These are phyloP conservation scores for Xerocomellus intermedius DNA, from an alignment of 768 basidiomycete species.

Conservation along the genomic window DNA sequence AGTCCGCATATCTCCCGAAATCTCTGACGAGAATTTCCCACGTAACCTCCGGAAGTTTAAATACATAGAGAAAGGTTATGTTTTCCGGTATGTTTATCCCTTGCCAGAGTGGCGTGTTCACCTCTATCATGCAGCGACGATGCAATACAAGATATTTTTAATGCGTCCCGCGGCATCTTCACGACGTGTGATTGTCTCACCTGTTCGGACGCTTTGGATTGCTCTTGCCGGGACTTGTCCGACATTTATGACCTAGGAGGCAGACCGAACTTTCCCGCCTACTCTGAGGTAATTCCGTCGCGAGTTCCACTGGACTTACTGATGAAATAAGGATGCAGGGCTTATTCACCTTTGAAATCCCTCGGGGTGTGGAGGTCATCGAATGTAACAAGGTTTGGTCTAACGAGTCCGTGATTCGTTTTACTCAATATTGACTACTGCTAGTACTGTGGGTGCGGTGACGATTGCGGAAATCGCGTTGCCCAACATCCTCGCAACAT, in stretches of 20 bases:
- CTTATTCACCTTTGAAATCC: slow-evolving; percentile 44
- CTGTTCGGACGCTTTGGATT: slow-evolving; percentile 36
- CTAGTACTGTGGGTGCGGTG: slow-evolving; percentile 47
- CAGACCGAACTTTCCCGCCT: slow-evolving; percentile 39
- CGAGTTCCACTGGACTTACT: not conserved
- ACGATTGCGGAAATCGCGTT: slow-evolving; percentile 55
- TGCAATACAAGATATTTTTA: slow-evolving; percentile 16
- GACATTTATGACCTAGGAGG: slow-evolving; percentile 32
- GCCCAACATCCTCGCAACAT: slow-evolving; percentile 57
- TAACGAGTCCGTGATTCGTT: not conserved
- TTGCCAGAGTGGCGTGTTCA: slow-evolving; percentile 6
- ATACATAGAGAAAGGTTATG: slow-evolving; percentile 55
- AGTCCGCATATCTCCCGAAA: slow-evolving; percentile 33
- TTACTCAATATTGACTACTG: not conserved
- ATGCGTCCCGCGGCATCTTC: slow-evolving; percentile 35
- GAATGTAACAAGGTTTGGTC: slow-evolving; percentile 62
- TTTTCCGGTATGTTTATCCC: slow-evolving; percentile 38
- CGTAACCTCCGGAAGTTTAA: slow-evolving; percentile 40
- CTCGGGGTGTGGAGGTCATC: slow-evolving; percentile 49
- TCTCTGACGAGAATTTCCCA: slow-evolving; percentile 42
- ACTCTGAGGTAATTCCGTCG: slow-evolving; percentile 34
- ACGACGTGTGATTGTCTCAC: slow-evolving; percentile 44
- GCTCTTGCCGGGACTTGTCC: slow-evolving; percentile 50
- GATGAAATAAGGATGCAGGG: slow-evolving; percentile 37
- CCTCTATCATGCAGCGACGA: slow-evolving; percentile 15